These are phyloP conservation scores for Jamesozyma jinghongensis DNA, from an alignment of 805 yeast species.

Conservation along the genomic window DNA sequence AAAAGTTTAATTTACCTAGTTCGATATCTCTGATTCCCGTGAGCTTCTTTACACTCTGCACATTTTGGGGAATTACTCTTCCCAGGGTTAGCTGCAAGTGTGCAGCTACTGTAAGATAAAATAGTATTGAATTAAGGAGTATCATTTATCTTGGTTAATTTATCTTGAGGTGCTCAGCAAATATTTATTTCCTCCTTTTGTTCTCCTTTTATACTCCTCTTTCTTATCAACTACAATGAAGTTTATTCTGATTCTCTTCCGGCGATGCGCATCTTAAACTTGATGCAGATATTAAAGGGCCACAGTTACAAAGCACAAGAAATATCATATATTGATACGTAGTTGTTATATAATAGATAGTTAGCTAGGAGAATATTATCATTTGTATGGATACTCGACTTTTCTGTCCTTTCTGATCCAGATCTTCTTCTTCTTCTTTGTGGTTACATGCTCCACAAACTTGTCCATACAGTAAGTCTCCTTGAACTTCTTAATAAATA, in stretches of 20 bases:
- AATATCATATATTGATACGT: not conserved
- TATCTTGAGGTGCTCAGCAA: no score
- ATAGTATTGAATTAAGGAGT: no score
- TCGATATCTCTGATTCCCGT: conserved; percentile 37
- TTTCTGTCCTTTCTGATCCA: conserved; percentile 84
- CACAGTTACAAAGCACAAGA: no score
- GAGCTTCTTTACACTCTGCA: not conserved
- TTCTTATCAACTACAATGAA: no score
- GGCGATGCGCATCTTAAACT: no score
- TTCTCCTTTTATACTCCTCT: no score
- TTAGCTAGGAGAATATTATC: not conserved
- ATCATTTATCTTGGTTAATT: no score
- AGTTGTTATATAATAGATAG: not conserved
- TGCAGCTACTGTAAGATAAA: not conserved
- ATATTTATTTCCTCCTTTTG: no score
- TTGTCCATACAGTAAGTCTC: conserved; percentile 62
- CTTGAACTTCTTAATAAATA: conserved; percentile 67
- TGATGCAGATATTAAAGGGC: no score
- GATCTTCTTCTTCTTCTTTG: conserved; percentile 78
- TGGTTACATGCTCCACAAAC: conserved; percentile 74
- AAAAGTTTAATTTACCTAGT: conserved; percentile 70
- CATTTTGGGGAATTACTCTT: not conserved
- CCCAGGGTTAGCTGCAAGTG: no score
- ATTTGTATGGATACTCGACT: conserved; percentile 79
- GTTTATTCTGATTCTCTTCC: no score